Evolutionary conservation across 2,329 filamentous ascomycete genomes (phyloP).

Genomic region (Sclerotinia trifoliorum): DNA sequence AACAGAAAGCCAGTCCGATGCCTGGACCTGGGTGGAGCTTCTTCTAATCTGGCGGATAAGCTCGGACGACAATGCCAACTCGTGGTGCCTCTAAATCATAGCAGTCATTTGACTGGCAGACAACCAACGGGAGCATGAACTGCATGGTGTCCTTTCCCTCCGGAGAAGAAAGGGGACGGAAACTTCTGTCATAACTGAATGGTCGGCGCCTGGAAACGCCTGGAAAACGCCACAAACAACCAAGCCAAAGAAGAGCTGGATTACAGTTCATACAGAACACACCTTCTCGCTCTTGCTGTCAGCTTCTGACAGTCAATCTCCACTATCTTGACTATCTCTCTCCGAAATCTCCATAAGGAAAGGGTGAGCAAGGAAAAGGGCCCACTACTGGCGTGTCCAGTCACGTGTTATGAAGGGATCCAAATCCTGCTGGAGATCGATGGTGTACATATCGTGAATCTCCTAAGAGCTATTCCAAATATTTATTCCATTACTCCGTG

Average conservation of each 20-base stretch:
- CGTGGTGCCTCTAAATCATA: not conserved
- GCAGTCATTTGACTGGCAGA: not conserved
- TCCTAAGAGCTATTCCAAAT: not conserved
- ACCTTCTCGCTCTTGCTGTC: not conserved
- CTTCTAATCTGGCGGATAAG: too few relatives aligned
- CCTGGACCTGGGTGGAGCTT: not conserved
- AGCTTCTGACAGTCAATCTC: not conserved
- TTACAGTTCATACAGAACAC: not conserved
- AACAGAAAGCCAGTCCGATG: not conserved
- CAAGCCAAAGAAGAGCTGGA: not conserved
- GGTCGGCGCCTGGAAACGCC: not conserved
- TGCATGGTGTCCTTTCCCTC: not conserved
- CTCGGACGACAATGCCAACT: not conserved
- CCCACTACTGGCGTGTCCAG: not conserved
- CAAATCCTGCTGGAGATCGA: not conserved
- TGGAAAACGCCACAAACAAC: not conserved
- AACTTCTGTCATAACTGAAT: not conserved
- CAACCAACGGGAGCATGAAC: not conserved
- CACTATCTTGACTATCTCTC: not conserved
- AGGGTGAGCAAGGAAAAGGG: not conserved
- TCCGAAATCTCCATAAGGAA: slow-evolving; percentile 15
- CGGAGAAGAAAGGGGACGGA: not conserved
- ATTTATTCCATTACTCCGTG: not conserved
- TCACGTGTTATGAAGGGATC: not conserved
- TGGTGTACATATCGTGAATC: not conserved